A percentile compares a stretch with the other conserved stretches of the same genome.
phyloP scores from a whole-genome alignment of 2,329 filamentous ascomycete genomes.

The Immersiporthe knoxdaviesiana region DNA sequence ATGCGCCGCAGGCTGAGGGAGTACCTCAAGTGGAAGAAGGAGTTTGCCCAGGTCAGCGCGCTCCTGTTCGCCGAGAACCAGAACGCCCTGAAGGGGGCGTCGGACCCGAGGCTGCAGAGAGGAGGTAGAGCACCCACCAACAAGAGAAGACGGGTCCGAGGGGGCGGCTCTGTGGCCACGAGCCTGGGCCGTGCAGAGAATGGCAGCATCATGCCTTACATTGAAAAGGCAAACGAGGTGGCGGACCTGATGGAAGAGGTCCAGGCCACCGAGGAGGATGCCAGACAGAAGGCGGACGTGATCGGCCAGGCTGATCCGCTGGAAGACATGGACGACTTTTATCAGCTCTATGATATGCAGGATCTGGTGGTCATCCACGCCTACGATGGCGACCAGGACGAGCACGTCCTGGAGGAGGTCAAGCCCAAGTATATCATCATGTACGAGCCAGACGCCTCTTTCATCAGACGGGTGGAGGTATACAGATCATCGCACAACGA shows the following conservation, averaged over 20 bases:
- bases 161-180: conserved; percentile 67
- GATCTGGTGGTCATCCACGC: conserved; percentile 88
- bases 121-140: conserved; percentile 74
- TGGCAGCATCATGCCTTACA: conserved; percentile 74
- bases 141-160: conserved; percentile 83
- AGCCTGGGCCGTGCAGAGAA: conserved; percentile 68
- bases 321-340: conserved; percentile 90
- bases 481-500: conserved; percentile 94
- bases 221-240: conserved; percentile 83
- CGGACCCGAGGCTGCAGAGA: conserved; percentile 57
- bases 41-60: conserved; percentile 83
- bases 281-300: conserved; percentile 75
- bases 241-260: conserved; percentile 82
- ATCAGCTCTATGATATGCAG: conserved; percentile 87
- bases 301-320: conserved; percentile 70
- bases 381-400: conserved; percentile 94
- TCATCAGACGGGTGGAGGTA: conserved; percentile 92
- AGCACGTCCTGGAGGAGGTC: conserved; percentile 92
- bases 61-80: conserved; percentile 80
- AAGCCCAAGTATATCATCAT: conserved; percentile 95
- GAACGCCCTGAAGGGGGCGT: conserved; percentile 70
- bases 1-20: conserved; percentile 85
- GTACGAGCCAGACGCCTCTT: conserved; percentile 95
- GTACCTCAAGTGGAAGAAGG: conserved; percentile 88
- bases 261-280: conserved; percentile 77